phyloP scores from a whole-genome alignment of 768 basidiomycete genomes.

The Tylopilus balloui region DNA sequence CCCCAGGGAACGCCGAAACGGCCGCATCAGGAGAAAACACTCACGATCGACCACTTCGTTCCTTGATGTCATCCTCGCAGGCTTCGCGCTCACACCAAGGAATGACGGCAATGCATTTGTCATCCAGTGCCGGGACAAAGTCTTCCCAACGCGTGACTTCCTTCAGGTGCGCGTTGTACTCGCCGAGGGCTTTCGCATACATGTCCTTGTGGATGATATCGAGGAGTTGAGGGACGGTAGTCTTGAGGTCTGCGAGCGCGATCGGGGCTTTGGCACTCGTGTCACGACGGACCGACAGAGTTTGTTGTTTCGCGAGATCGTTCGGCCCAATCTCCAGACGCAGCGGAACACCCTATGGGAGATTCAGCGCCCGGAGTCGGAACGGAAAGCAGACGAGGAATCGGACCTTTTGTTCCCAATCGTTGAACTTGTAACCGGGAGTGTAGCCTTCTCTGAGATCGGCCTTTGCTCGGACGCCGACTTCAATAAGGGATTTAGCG shows the following conservation, averaged over 20 bases:
- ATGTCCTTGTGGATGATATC: constrained; percentile 87
- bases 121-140: constrained; percentile 85
- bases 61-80: constrained; percentile 99
- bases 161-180: constrained; percentile 67
- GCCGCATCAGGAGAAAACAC: constrained; percentile 9
- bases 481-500: constrained; percentile 64
- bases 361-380: neutral
- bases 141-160: constrained; percentile 86
- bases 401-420: constrained; percentile 95
- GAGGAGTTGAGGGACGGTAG: constrained; percentile 59
- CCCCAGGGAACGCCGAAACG: neutral
- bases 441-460: constrained; percentile 96
- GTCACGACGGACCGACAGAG: constrained; percentile 79
- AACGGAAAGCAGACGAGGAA: neutral
- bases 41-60: constrained; percentile 81
- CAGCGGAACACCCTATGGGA: constrained; percentile 81
- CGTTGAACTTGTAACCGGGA: constrained; percentile 98
- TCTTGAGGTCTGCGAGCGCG: constrained; percentile 44
- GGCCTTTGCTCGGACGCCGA: constrained; percentile 78
- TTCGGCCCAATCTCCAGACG: constrained; percentile 96
- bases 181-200: constrained; percentile 71
- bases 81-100: constrained; percentile 94
- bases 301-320: constrained; percentile 80
- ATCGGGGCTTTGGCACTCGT: constrained; percentile 59
- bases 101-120: constrained; percentile 80